Evolutionary conservation across 257 asterid genomes (phyloP), one percentile per base, ranked within the genome.

Genomic region (Leptodermis oblonga): DNA sequence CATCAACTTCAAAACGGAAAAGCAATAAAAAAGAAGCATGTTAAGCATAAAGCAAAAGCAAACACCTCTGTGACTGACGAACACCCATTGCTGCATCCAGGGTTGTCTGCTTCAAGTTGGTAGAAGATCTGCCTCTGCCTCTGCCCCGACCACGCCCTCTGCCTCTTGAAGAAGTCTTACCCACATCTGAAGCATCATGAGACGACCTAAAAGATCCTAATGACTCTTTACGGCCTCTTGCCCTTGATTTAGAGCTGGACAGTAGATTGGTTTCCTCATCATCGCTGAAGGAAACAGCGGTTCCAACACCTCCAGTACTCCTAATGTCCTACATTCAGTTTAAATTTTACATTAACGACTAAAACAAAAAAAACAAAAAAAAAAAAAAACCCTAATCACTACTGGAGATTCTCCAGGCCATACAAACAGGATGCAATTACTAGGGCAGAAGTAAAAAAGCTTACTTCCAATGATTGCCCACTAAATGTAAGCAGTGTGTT

Each of bases 121-220:
- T 76, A 49, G 96, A 75, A 48, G 78, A 83, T 78, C 92, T 84
- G 45, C 97, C 98, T 78, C 91, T 84, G 45, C 97, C 98, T 78
- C 91, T 83, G 53, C 97, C 96, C 71, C 96, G 80, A 15, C 89
- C 88, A 65, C 92, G 81, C 30, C 97, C 96, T 80, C 96, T 85
- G 72, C 97, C 97, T 82, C 96, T 88, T 68, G 92, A 83, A 70
- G 92, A 73, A 67, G 87, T 76, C 83, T 84, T 90, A 77, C 74
- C 85, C 72, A 81, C 74, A 79, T 82, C 90, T 68, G 89, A 60
- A 77, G 56, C 78, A 76, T 87, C 88, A 61, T 42, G 82, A 63
- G 95, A 73, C 68, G 93, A 70, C 84, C 79, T 84, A 76, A 84
- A 84, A 71, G 88, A 76, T 72, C 84, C 89, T 60, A 92, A 85